These are phyloP conservation scores for Biscogniauxia mediterranea DNA, from an alignment of 2,329 filamentous ascomycete species.

Conservation along the genomic window DNA sequence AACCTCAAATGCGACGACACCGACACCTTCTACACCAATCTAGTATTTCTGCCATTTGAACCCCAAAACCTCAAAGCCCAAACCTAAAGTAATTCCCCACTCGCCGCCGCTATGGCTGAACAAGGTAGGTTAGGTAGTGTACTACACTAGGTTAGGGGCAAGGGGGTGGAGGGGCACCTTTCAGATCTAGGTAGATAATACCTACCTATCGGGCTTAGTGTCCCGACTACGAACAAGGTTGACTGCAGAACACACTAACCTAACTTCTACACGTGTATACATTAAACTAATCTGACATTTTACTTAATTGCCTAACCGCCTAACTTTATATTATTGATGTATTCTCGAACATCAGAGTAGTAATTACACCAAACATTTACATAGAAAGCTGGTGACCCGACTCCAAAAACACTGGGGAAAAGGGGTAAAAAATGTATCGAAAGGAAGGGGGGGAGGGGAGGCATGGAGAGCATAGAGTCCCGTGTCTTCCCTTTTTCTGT, in stretches of 20 bases:
- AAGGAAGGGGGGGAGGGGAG: not conserved
- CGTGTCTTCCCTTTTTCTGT: not conserved
- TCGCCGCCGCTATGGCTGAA: not conserved
- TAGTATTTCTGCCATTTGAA: not conserved
- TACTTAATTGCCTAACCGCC: too few relatives aligned
- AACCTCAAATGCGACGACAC: slow-evolving; percentile 18
- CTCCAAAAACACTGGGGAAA: not conserved
- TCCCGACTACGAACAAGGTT: not conserved
- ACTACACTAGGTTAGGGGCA: not conserved
- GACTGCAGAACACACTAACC: not conserved
- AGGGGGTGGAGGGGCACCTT: not conserved
- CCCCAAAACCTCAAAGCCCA: not conserved
- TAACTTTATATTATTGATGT: too few relatives aligned
- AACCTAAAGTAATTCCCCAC: not conserved
- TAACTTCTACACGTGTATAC: not conserved
- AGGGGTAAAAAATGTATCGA: too few relatives aligned
- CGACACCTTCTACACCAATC: too few relatives aligned
- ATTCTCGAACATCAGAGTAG: too few relatives aligned
- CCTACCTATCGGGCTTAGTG: not conserved
- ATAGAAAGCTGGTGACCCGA: too few relatives aligned
- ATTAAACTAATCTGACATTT: not conserved
- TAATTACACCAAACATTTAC: too few relatives aligned
- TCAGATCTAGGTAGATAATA: not conserved
- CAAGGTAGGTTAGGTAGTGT: not conserved
- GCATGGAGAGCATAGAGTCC: not conserved